phyloP scores from a whole-genome alignment of 2,329 filamentous ascomycete genomes.

The Pyrenophora tritici-repentis region DNA sequence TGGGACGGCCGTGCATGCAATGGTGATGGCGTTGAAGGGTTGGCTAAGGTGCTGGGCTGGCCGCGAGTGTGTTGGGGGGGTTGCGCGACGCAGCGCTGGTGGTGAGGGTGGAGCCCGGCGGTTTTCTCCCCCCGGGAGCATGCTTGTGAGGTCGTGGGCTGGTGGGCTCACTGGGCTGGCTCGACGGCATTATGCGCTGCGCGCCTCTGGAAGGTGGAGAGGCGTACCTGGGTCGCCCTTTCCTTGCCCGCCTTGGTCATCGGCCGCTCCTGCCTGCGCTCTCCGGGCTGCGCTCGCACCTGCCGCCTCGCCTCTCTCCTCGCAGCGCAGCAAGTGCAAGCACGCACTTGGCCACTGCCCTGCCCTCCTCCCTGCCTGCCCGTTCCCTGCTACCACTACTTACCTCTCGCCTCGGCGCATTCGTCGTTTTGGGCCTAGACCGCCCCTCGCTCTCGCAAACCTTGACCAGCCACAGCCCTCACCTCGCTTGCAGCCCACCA shows the following conservation, averaged over 20 bases:
- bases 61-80: not conserved
- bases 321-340: too few species aligned
- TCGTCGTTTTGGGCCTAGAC: constrained; percentile 16
- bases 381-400: not conserved
- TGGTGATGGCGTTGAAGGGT: constrained; percentile 17
- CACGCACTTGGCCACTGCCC: constrained; percentile 1
- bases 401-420: constrained; percentile 18
- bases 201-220: not conserved
- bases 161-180: not conserved
- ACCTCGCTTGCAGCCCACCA: constrained; percentile 22
- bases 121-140: constrained; percentile 5
- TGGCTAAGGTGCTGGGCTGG: constrained; percentile 13
- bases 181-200: too few species aligned
- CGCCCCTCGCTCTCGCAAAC: constrained; percentile 5
- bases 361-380: not conserved
- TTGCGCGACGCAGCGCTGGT: not conserved
- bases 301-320: constrained; percentile 4
- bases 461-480: not conserved
- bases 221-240: constrained; percentile 4
- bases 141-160: constrained; percentile 1
- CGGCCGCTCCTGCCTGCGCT: not conserved
- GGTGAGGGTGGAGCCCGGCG: constrained; percentile 5
- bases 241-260: constrained; percentile 8
- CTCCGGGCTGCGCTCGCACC: constrained; percentile 1
- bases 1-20: constrained; percentile 23